Conservation (phyloP, 2,329 filamentous ascomycete genomes). For the Orbilia javanica region DNA sequence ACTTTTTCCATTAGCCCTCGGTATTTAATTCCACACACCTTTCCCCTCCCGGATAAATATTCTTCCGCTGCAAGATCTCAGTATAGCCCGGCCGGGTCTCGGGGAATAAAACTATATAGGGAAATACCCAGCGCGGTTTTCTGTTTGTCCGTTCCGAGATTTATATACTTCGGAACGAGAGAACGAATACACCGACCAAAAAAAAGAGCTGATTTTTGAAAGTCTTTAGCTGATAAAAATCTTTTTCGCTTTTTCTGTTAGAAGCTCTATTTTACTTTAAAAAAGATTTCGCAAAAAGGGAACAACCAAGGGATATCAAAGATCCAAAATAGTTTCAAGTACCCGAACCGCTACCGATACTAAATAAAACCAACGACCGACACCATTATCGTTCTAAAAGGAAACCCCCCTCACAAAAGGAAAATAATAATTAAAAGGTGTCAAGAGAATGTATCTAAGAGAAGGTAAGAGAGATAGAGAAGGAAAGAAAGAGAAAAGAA, state of each 20-base stretch:
- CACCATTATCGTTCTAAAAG: background rate
- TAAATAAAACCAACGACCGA: background rate
- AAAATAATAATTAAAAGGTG: background rate
- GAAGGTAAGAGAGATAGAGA: background rate
- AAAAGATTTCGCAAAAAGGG: no score
- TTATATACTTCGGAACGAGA: background rate
- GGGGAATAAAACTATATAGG: no score
- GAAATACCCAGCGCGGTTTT: background rate
- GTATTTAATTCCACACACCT: background rate
- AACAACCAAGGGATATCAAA: background rate
- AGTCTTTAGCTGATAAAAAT: background rate
- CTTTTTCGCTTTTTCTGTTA: no score
- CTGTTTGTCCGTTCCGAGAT: background rate
- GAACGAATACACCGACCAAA: no score
- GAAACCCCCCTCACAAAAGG: background rate
- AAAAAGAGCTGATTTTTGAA: background rate
- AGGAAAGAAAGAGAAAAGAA: background rate
- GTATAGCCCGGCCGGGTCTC: no score
- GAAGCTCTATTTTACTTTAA: no score
- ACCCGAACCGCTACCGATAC: background rate
- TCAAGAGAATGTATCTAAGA: background rate
- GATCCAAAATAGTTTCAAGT: background rate
- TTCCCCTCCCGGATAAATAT: slow-evolving; percentile 42
- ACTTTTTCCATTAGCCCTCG: background rate
- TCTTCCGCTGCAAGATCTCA: slow-evolving; percentile 41